phyloP scores from a whole-genome alignment of 805 yeast genomes.

The Kodamaea jinghongensis region DNA sequence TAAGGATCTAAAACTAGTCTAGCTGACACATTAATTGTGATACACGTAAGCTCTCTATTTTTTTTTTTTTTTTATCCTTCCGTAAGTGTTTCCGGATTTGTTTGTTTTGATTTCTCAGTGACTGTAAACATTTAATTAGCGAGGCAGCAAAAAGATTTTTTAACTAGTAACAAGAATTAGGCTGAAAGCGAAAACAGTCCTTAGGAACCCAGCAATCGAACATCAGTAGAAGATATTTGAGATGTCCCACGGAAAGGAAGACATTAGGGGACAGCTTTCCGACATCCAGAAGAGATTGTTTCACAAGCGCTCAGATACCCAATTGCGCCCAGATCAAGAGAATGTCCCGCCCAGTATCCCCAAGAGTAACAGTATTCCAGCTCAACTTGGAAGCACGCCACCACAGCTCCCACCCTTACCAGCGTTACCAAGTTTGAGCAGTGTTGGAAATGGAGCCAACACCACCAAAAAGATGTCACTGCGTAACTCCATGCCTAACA shows the following conservation, averaged over 20 bases:
- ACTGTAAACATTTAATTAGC: no score
- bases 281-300: slow-evolving; percentile 42
- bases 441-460: neutral
- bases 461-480: slow-evolving; percentile 4
- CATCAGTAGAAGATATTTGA: neutral
- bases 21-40: no score
- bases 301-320: slow-evolving; percentile 17
- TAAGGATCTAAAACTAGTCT: no score
- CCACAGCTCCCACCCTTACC: neutral
- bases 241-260: slow-evolving; percentile 13
- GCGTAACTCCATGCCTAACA: slow-evolving; percentile 9
- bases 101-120: slow-evolving; percentile 4
- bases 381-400: neutral
- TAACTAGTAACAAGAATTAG: slow-evolving; percentile 1
- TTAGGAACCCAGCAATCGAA: neutral
- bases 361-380: slow-evolving; percentile 3
- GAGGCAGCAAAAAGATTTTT: slow-evolving; percentile 1
- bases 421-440: slow-evolving; percentile 3
- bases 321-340: slow-evolving; percentile 10
- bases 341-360: slow-evolving; percentile 2
- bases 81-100: neutral
- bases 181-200: slow-evolving; percentile 6
- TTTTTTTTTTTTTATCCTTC: neutral
- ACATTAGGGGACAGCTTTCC: slow-evolving; percentile 33
- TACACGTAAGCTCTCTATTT: no score